Conservation (phyloP, 495 filamentous ascomycete genomes). For the Neurospora sp. region DNA sequence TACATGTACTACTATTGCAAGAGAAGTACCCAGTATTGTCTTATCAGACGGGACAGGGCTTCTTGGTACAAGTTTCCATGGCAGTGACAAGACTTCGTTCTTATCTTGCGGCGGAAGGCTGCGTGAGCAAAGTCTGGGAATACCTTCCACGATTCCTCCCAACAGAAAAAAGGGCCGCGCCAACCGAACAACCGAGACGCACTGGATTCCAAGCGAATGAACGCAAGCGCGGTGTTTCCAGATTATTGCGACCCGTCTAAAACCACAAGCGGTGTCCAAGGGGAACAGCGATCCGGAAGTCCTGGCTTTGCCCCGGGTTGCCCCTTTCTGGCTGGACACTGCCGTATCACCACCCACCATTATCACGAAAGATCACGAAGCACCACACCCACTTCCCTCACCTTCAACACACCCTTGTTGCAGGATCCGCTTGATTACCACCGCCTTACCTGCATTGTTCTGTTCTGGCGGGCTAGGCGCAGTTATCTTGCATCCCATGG, state of each 20-base stretch:
- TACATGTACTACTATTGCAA: neutral
- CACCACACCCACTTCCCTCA: neutral
- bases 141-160: neutral
- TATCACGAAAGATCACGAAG: neutral
- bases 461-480: neutral
- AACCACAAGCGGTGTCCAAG: neutral
- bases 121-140: neutral
- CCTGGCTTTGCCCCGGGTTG: neutral
- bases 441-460: neutral
- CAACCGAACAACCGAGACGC: neutral
- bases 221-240: neutral
- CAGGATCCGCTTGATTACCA: neutral
- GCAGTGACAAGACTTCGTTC: slow-evolving; percentile 5
- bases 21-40: neutral
- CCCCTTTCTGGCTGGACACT: neutral
- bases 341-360: neutral
- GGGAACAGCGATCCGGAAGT: neutral
- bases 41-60: neutral
- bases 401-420: neutral
- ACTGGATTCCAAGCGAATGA: neutral
- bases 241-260: neutral
- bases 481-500: neutral
- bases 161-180: neutral
- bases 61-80: slow-evolving; percentile 1
- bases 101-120: neutral